Percentiles rank a stretch among this genome's conserved stretches.
phyloP scores from a whole-genome alignment of 2,329 filamentous ascomycete species.

The Phaeosphaeria sp. region DNA sequence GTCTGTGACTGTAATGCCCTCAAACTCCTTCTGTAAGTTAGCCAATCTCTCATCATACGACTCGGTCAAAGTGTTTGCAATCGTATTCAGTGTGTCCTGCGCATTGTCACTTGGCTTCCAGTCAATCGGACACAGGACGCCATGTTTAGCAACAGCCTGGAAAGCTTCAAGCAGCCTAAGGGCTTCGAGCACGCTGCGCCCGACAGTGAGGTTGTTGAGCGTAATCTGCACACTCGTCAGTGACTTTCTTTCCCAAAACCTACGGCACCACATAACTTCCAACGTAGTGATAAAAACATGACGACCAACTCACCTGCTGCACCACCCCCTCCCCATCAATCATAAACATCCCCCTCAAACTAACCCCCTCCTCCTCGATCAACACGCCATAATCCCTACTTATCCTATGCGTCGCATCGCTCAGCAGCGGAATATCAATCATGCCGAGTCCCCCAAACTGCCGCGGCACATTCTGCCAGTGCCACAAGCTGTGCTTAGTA shows the following conservation, averaged over 20 bases:
- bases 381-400: conserved; percentile 37
- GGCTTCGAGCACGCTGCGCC: conserved; percentile 39
- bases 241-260: background rate
- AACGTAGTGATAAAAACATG: too few relatives aligned
- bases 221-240: conserved; percentile 24
- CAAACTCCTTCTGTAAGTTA: conserved; percentile 37
- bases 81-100: conserved; percentile 27
- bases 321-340: conserved; percentile 33
- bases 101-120: conserved; percentile 32
- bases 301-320: conserved; percentile 38
- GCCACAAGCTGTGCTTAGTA: conserved; percentile 38
- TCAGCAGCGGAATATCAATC: conserved; percentile 36
- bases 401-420: conserved; percentile 37
- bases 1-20: conserved; percentile 24
- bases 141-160: conserved; percentile 39
- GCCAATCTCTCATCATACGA: conserved; percentile 35
- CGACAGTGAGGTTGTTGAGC: conserved; percentile 39
- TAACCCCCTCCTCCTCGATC: conserved; percentile 38
- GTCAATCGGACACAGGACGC: conserved; percentile 39
- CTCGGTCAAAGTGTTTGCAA: conserved; percentile 34
- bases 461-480: conserved; percentile 39
- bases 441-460: conserved; percentile 38
- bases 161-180: conserved; percentile 41
- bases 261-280: background rate
- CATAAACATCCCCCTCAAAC: conserved; percentile 40